Base-by-base conservation (phyloP, 805 yeast genomes). In the Candida silvicultrix region DNA sequence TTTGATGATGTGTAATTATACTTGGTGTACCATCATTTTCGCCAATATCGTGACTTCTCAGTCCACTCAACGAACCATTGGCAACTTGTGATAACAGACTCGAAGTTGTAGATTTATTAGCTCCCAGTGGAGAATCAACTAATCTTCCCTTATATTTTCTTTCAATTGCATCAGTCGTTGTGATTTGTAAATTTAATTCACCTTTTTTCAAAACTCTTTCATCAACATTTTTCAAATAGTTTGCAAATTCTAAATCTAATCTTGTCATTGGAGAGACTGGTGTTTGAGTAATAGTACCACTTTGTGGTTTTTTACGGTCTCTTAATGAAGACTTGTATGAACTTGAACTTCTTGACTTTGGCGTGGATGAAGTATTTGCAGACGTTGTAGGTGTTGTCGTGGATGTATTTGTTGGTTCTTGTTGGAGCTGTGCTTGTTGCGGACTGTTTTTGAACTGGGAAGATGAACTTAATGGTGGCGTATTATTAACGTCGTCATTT, bases 161-260 rank as follows among this genome's bases (percentile, higher is more conserved):
- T 49, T 83, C 88, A 51, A 85, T 73, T 0, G 49, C 41, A 6
- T 74, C 81, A 0, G 79, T 75, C 2, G 67, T 57, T 9, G 74
- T 66, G 43, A 68, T 64, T 6, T 69, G 63, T 2, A 77, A 75
- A 35, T 68, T 65, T 4, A 80, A 72, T 28, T 78, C 75, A 1
- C 85, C 87, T 28, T 73, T 73, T 49, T 73, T 77, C 41, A 81
- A 46, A 1, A 84, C 72, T 46, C 89, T 68, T 56, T 85, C 94
- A 43, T 81, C 80, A 1, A 71, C 63, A 55, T 75, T 77, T 20
- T 62, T 66, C 50, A 85, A 63, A 54, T 67, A 80, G 36, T 70
- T 67, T 6, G 70, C 69, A 85, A 88, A 84, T 16, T 80, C 77
- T 37, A 73, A 59, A 56, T 84, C 89, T 8, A 80, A 54, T 15